Evolutionary conservation across 1,284 basidiomycete species (phyloP).

Genomic region (Mixia osmundae): DNA sequence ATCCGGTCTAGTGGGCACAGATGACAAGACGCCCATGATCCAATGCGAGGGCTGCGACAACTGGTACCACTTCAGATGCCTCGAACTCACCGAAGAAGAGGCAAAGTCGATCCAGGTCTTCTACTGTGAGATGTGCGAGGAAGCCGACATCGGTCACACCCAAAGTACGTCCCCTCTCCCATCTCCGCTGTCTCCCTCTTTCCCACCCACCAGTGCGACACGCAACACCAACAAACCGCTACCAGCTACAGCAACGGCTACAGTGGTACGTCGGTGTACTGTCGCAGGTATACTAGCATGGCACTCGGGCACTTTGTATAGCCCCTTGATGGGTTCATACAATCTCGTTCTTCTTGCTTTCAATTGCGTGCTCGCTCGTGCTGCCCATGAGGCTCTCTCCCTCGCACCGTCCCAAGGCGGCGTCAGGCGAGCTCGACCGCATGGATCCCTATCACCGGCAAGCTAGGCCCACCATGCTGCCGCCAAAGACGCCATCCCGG

Average conservation of each 20-base stretch:
- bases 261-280: background rate
- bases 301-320: background rate
- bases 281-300: background rate
- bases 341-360: too few relatives aligned
- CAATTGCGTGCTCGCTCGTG: too few relatives aligned
- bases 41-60: constrained; percentile 42
- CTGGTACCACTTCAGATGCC: constrained; percentile 32
- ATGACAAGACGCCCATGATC: constrained; percentile 62
- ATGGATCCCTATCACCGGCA: too few relatives aligned
- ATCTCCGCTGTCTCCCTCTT: background rate
- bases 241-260: too few relatives aligned
- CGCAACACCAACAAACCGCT: too few relatives aligned
- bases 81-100: constrained; percentile 13
- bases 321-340: background rate
- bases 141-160: constrained; percentile 17
- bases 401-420: too few relatives aligned
- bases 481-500: too few relatives aligned
- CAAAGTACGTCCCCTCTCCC: constrained; percentile 13
- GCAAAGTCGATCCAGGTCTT: constrained; percentile 17
- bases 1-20: too few relatives aligned
- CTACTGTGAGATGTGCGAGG: constrained; percentile 18
- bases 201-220: background rate
- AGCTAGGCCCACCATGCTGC: too few relatives aligned
- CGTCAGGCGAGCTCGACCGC: too few relatives aligned
- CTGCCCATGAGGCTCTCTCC: too few relatives aligned